These are phyloP conservation scores for Phytophthora meadii DNA, from an alignment of 352 stramenopile species.

Conservation along the genomic window DNA sequence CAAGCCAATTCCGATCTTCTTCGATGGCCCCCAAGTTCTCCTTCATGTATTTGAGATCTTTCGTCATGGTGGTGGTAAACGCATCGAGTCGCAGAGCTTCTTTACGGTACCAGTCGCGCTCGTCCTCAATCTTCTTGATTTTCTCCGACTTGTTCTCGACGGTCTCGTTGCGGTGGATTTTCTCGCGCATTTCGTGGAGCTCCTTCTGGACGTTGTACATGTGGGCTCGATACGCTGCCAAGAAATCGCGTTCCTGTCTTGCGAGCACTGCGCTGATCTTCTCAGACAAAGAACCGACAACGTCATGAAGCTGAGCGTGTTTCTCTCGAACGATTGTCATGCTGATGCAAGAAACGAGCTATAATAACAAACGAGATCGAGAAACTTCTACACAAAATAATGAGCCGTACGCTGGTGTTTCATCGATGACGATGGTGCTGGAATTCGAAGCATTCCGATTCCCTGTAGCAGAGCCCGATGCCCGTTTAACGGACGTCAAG, in stretches of 20 bases:
- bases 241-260: constrained; percentile 93
- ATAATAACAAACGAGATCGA: neutral
- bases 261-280: constrained; percentile 92
- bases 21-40: constrained; percentile 92
- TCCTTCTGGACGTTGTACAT: constrained; percentile 97
- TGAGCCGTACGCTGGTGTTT: constrained; percentile 51
- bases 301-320: constrained; percentile 80
- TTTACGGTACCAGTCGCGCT: constrained; percentile 95
- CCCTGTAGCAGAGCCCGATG: constrained; percentile 27
- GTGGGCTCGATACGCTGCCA: constrained; percentile 93
- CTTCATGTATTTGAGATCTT: constrained; percentile 93
- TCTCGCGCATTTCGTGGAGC: constrained; percentile 91
- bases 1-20: constrained; percentile 92
- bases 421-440: constrained; percentile 36
- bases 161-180: constrained; percentile 90
- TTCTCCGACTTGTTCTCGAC: constrained; percentile 90
- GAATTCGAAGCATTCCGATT: constrained; percentile 14
- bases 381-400: neutral
- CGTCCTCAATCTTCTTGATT: constrained; percentile 93
- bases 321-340: constrained; percentile 84
- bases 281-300: constrained; percentile 84
- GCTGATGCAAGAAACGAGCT: constrained; percentile 28
- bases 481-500: constrained; percentile 71
- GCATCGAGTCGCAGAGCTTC: constrained; percentile 91
- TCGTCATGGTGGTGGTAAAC: constrained; percentile 92